Evolutionary conservation across 768 basidiomycete species (phyloP), one percentile per base, ranked within the genome.

Genomic region (Suillus ampliporus): DNA sequence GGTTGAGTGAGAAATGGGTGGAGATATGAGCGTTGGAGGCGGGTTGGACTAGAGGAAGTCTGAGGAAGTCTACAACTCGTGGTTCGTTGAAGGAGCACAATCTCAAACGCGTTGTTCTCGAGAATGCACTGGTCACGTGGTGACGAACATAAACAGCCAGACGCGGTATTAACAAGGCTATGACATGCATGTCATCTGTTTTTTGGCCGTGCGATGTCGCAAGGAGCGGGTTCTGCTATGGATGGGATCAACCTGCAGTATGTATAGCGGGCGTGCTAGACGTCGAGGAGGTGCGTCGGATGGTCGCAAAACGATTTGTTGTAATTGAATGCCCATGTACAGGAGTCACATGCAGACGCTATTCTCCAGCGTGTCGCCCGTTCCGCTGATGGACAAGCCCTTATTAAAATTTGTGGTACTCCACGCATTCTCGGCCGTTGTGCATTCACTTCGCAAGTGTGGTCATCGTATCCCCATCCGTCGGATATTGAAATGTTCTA

Each of bases 141-240:
- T 38, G 14, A 54, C 35, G 23, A 54, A 37, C 23, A 54, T 23
- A 23, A 37, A 15, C 14, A 17, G n/a, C 34, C n/a, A n/a, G n/a
- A n/a, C n/a, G n/a, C n/a, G 5, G 19, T 41, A 6, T 7, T 21
- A 11, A 46, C n/a, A 10, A 21, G 21, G n/a, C 40, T 15, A 31
- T 31, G 31, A 31, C 40, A 47, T 14, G 46, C 37, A 76, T 76
- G 75, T 67, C 76, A 51, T 77, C 74, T 2, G 63, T 88, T 61
- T 86, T 89, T 69, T 89, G 88, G 87, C 89, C 89, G 35, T 69
- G 73, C 31, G 85, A 86, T 68, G 74, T 83, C 28, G 65, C 72
- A 53, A 51, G 70, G n/a, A 72, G 74, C 23, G 86, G 88, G 2
- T 78, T 84, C 58, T 81, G 82, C 65, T 89, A 87, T 68, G 89